Base-by-base conservation (phyloP, 306 rosid genomes). In the Macrotyloma uniflorum region DNA sequence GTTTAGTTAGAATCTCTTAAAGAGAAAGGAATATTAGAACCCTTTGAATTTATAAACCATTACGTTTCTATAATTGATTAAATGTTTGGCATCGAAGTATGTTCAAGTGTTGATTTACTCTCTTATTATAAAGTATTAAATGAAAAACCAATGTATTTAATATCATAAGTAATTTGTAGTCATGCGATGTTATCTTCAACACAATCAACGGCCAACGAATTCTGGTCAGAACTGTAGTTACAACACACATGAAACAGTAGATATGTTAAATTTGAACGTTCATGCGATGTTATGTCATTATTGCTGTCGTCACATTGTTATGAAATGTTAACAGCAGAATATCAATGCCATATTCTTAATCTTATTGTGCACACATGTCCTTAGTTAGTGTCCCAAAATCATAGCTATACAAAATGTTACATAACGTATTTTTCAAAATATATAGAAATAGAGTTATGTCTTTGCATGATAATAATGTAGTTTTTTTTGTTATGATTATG, bases 321-420 rank as follows among this genome's bases (percentile, higher is more conserved):
- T 51, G 67, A 50, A 53, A 42, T 74, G 19, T 24, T 73, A 53
- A 38, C 68, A 9, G 24, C 62, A 80, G 40, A 67, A 30, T 62
- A 45, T 58, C 65, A 67, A 67, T 57, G 67, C 58, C 80, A 74
- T 58, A 68, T 68, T 75, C 73, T 68, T 69, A 68, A 18, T 53
- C 33, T 55, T 59, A 58, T 30, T 58, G 19, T 55, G 64, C 50
- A 18, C 32, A 71, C 58, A 64, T 72, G 75, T 72, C 47, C 20
- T 8, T 66, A 5, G 8, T 49, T 49, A 0, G 12, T 53, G 50
- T 38, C 47, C 11, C 26, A 35, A 57, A 2, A 23, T 42, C 46
- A 58, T 42, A 42, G 12, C 15, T 57, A 16, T 16, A 35, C 23
- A 45, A 78, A 61, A 35, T 32, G 59, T 38, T 70, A 32, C 20